phyloP scores from a whole-genome alignment of 768 basidiomycete genomes.

The Boletus pseudo-olivaceus region DNA sequence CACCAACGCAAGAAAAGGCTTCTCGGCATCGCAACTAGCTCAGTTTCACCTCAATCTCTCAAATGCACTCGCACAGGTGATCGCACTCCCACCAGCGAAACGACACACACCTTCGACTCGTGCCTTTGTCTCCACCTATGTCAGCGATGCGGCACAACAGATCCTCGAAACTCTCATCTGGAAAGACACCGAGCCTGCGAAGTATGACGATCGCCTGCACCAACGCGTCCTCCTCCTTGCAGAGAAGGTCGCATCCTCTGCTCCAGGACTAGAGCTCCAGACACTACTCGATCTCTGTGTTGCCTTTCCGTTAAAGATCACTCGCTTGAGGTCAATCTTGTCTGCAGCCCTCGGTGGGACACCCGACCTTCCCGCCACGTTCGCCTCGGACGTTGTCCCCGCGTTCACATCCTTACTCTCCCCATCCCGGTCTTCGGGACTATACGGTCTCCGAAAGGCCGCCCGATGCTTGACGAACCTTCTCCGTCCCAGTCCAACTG shows the following conservation, averaged over 20 bases:
- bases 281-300: conserved; percentile 63
- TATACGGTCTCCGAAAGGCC: conserved; percentile 65
- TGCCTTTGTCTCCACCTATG: conserved; percentile 55
- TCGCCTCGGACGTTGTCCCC: conserved; percentile 49
- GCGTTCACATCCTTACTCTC: conserved; percentile 51
- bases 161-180: conserved; percentile 58
- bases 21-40: conserved; percentile 51
- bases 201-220: conserved; percentile 44
- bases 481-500: conserved; percentile 47
- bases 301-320: conserved; percentile 45
- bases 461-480: conserved; percentile 54
- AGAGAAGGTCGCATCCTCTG: conserved; percentile 44
- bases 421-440: conserved; percentile 41
- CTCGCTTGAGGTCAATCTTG: conserved; percentile 46
- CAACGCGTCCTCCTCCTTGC: conserved; percentile 53
- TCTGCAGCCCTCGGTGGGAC: conserved; percentile 35
- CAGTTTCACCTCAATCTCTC: conserved; percentile 48
- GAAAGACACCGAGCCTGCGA: conserved; percentile 32
- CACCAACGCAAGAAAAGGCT: conserved; percentile 39
- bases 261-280: conserved; percentile 45
- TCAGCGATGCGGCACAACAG: conserved; percentile 51
- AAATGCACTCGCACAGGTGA: conserved; percentile 42
- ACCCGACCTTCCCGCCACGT: conserved; percentile 30
- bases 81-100: conserved; percentile 48
- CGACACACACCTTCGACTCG: conserved; percentile 43